A percentile compares a stretch with the other conserved stretches of the same genome.
Conservation (phyloP, 2,329 filamentous ascomycete genomes). For the Botryotinia calthae region DNA sequence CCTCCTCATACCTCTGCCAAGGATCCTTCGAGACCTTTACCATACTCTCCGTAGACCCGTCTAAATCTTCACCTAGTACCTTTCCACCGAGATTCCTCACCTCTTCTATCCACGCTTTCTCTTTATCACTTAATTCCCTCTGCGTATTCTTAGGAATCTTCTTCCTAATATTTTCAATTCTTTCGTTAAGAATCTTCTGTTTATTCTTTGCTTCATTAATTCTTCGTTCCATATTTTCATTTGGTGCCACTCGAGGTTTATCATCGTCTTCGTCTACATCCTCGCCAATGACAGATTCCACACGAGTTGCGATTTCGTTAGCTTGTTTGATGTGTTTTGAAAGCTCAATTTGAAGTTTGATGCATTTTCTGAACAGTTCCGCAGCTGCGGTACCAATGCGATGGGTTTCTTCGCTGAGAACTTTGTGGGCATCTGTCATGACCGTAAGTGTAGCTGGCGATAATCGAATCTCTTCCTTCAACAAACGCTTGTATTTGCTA, state of each 20-base stretch:
- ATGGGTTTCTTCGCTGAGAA: conserved; percentile 68
- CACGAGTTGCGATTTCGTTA: conserved; percentile 61
- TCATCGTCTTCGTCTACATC: conserved; percentile 48
- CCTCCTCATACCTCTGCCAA: conserved; percentile 57
- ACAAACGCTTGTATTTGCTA: conserved; percentile 56
- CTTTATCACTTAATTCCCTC: conserved; percentile 60
- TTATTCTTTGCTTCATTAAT: conserved; percentile 53
- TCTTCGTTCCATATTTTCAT: conserved; percentile 58
- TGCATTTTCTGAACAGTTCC: conserved; percentile 69
- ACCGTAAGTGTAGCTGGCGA: conserved; percentile 69
- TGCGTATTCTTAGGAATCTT: conserved; percentile 49
- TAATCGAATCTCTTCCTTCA: conserved; percentile 67
- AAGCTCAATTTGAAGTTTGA: conserved; percentile 65
- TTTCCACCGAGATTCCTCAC: conserved; percentile 45
- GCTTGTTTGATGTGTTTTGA: conserved; percentile 64
- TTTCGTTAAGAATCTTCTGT: conserved; percentile 55
- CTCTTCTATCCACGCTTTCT: conserved; percentile 58
- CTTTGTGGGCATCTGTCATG: conserved; percentile 69
- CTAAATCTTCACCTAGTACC: conserved; percentile 31
- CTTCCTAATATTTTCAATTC: conserved; percentile 58
- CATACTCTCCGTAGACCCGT: conserved; percentile 2
- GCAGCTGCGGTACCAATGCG: conserved; percentile 66
- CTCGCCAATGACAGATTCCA: conserved; percentile 64
- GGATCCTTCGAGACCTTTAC: conserved; percentile 44
- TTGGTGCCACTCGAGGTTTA: conserved; percentile 49